Evolutionary conservation across 345 rosid genomes (phyloP), one percentile per base, ranked within the genome.

Genomic region (Rhodamnia argentea): DNA sequence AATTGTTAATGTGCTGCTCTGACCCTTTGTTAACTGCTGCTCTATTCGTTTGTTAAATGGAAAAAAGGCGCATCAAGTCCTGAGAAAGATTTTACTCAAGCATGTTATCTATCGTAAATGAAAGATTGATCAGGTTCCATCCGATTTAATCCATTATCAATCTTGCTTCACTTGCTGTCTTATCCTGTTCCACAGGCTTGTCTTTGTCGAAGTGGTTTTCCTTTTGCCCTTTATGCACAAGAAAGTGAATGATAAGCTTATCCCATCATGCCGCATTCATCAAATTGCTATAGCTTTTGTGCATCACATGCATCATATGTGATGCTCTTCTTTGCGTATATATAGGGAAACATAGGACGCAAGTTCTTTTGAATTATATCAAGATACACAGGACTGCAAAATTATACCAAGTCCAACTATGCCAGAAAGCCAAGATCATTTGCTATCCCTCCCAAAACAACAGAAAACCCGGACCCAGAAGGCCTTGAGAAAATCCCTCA

Each of bases 401-500:
- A 18, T 70, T 9, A 8, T 20, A 8, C 47, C 78, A 32, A 64
- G 75, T 5, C 78, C 76, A 64, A 64, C 44, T 18, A 64, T 64
- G 76, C 76, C 44, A 16, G 76, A 32, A 7, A 23, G 6, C 76
- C 44, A 15, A 32, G 76, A 64, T 29, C 23, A 29, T 32, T 64
- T 16, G 44, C 76, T 8, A 15, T 5, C 44, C 44, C 3, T 16
- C 76, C 44, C 3, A 16, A 90, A 84, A 76, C 90, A 86, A 22
- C 91, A 87, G 0, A 94, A 92, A 88, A 93, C 92, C 20, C 92
- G 87, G 60, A 83, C 88, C 70, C 89, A 87, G 58, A 92, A 87
- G 83, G 87, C 88, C 15, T 52, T 88, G 24, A 91, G 94, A 54
- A 93, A 92, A 85, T 90, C 95, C 62, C 91, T 92, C 62, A 93